Evolutionary conservation across 805 yeast species (phyloP), one percentile per base, ranked within the genome.

Genomic region (Ogataea dorogensis): DNA sequence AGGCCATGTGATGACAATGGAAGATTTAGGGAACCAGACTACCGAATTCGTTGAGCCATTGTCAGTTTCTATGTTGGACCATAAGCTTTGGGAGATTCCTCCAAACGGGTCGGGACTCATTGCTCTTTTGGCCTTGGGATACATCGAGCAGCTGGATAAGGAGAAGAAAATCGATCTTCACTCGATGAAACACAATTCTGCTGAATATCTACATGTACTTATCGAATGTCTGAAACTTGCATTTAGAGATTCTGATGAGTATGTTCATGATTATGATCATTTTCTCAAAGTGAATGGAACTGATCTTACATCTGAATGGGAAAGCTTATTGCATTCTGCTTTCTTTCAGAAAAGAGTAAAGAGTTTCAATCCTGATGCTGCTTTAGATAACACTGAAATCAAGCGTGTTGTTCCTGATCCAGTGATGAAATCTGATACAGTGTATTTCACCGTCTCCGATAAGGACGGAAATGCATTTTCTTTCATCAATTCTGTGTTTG

Each of bases 101-200:
- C 95, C 95, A 10, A 84, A 79, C 57, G 86, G 91, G 4, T 86
- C 85, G 36, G 94, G 94, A 7, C 59, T 85, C 10, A 84, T 85
- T 28, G 93, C 89, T 0, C 63, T 85, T 32, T 61, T 82, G 12
- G 79, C 91, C 0, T 58, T 83, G 32, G 93, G 91, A 0, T 65
- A 81, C 28, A 70, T 85, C 44, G 70, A 69, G 46, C 73, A 74
- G 23, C 64, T 85, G 40, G 75, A 75, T 20, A 62, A 61, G 12
- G 41, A 51, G 12, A 72, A 73, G 3, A 52, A 50, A 12, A 57
- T 69, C n/a, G 67, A 75, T 33, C 51, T 81, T 26, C 47, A 58
- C 29, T 40, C 49, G 3, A 33, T 77, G 50, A 50, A 70, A 40
- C 93, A 81, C 55, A 85, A 85, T 54, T 80, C 89, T 5, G 67